Conservation (phyloP, 176 grass and related monocot species). For the Rhipidocladum racemiflorum region DNA sequence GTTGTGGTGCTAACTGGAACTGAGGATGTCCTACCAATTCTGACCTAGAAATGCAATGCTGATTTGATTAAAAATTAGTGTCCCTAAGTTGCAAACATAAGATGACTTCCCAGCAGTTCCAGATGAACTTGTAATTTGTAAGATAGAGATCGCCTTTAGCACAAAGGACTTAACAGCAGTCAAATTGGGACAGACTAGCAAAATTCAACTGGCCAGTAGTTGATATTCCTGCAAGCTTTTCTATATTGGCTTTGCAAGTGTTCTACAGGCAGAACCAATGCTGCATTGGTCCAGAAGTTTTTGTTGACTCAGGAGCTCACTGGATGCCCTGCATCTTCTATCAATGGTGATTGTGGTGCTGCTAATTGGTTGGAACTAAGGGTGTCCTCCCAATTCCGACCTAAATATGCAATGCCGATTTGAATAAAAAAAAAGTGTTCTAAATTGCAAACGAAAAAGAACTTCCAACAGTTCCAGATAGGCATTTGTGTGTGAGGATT, state of each 20-base stretch:
- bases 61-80: too few relatives aligned
- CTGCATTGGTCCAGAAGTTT: not conserved
- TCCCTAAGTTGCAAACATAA: too few relatives aligned
- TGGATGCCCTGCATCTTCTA: not conserved
- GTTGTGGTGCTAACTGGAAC: not conserved
- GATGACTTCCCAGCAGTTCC: too few relatives aligned
- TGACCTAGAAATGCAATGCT: too few relatives aligned
- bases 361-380: not conserved
- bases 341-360: not conserved
- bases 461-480: not conserved
- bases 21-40: too few relatives aligned
- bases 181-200: not conserved
- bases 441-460: not conserved
- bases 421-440: not conserved
- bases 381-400: not conserved
- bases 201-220: not conserved
- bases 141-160: not conserved
- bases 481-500: not conserved
- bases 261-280: not conserved
- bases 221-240: not conserved
- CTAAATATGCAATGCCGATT: not conserved
- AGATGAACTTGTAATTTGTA: not conserved
- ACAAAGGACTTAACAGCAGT: not conserved
- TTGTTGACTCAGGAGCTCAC: not conserved
- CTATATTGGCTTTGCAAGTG: not conserved